Conservation (phyloP, 805 yeast genomes). For the Phaffomyces thermotolerans region DNA sequence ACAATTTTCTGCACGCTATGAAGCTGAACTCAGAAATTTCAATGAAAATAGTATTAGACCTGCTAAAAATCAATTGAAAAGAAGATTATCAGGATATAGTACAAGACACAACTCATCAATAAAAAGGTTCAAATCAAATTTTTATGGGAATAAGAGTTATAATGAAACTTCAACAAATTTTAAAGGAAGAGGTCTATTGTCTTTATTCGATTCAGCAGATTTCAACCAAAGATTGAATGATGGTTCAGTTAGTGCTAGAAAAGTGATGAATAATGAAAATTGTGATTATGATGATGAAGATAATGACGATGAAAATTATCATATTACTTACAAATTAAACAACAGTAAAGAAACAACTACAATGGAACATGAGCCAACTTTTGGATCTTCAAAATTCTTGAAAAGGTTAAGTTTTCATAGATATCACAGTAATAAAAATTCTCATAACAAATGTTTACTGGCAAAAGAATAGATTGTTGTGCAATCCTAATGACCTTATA, state of each 20-base stretch:
- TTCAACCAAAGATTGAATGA: slow-evolving; percentile 6
- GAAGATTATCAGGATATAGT: slow-evolving; percentile 5
- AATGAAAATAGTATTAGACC: slow-evolving; percentile 5
- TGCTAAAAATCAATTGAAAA: slow-evolving; percentile 6
- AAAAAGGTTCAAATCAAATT: slow-evolving; percentile 5
- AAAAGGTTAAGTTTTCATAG: slow-evolving; percentile 4
- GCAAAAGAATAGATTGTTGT: background rate
- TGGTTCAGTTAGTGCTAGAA: slow-evolving; percentile 7
- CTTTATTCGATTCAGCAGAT: slow-evolving; percentile 7
- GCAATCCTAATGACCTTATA: background rate
- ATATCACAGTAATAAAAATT: background rate
- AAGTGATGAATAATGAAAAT: slow-evolving; percentile 1
- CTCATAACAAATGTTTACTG: background rate
- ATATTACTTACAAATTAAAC: slow-evolving; percentile 6
- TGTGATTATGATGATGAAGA: slow-evolving; percentile 4
- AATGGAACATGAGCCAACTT: no score
- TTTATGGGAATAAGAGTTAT: no score
- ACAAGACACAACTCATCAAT: slow-evolving; percentile 3
- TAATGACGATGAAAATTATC: slow-evolving; percentile 5
- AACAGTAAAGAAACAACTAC: background rate
- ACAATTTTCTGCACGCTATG: slow-evolving; percentile 5
- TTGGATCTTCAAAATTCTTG: background rate
- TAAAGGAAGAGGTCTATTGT: slow-evolving; percentile 1
- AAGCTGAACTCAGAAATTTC: slow-evolving; percentile 5
- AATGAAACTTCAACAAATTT: background rate